phyloP scores from a whole-genome alignment of 2,329 filamentous ascomycete genomes.

The Xylaria sp. region DNA sequence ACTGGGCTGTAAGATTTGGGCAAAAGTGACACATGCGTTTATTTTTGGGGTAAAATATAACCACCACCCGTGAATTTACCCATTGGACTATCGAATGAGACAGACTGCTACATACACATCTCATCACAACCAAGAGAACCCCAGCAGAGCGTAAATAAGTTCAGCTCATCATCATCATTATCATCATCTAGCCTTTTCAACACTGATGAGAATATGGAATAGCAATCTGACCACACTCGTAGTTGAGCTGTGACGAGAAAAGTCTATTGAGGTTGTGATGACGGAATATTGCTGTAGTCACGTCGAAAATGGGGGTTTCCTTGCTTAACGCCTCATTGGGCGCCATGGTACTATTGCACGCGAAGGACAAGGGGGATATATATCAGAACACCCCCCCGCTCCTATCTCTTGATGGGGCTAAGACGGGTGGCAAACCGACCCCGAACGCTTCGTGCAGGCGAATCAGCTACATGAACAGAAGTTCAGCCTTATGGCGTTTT shows the following conservation, averaged over 20 bases:
- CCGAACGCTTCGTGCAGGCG: conserved; percentile 21
- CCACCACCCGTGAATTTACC: conserved; percentile 7
- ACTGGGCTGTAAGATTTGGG: conserved; percentile 9
- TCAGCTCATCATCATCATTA: conserved; percentile 29
- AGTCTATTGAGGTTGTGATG: conserved; percentile 12
- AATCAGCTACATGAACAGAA: conserved; percentile 37
- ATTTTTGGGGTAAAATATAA: conserved; percentile 17
- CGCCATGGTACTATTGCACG: conserved; percentile 43
- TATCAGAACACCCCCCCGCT: conserved; percentile 36
- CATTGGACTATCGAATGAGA: conserved; percentile 9
- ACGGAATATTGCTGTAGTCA: conserved; percentile 20
- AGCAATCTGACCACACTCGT: conserved; percentile 21
- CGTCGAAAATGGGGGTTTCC: conserved; percentile 33
- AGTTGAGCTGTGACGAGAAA: conserved; percentile 19
- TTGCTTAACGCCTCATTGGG: conserved; percentile 37
- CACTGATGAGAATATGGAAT: conserved; percentile 24
- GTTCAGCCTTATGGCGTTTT: conserved; percentile 45
- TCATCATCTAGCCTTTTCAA: conserved; percentile 8
- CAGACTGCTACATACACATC: conserved; percentile 4
- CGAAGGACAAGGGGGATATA: conserved; percentile 34
- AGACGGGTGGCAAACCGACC: conserved; percentile 31
- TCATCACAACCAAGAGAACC: conserved; percentile 6
- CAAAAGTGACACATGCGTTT: conserved; percentile 17
- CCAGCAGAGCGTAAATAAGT: conserved; percentile 14
- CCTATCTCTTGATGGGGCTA: conserved; percentile 34